Conservation (phyloP, 2,329 filamentous ascomycete genomes). For the Capronia americana region DNA sequence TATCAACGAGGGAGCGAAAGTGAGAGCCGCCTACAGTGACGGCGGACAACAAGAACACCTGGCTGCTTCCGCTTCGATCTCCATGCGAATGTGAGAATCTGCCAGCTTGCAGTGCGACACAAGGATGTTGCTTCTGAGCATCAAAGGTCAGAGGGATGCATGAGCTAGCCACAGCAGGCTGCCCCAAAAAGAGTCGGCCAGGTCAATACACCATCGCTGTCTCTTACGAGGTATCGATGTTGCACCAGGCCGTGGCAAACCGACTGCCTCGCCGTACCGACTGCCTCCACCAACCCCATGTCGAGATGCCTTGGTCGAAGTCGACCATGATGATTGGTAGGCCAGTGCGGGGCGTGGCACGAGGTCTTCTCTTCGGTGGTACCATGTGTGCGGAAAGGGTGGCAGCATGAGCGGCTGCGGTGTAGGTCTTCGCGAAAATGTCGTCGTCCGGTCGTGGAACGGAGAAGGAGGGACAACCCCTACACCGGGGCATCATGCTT, state of each 20-base stretch:
- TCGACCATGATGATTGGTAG: not conserved
- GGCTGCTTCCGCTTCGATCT: not conserved
- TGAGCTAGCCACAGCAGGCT: not conserved
- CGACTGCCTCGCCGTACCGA: not conserved
- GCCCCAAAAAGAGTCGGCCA: not conserved
- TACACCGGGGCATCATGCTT: too few species aligned
- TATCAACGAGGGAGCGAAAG: not conserved
- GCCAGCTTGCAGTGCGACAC: not conserved
- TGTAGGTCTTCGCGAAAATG: too few species aligned
- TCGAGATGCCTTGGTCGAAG: not conserved
- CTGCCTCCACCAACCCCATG: not conserved
- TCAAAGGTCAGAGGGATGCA: not conserved
- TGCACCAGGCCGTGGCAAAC: not conserved
- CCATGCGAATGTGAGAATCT: not conserved
- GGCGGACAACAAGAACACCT: not conserved
- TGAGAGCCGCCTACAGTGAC: not conserved
- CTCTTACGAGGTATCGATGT: not conserved
- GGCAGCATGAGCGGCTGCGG: too few species aligned
- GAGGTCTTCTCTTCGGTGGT: not conserved
- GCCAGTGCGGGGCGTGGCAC: not conserved
- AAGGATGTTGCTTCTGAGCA: not conserved
- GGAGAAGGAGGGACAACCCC: too few species aligned
- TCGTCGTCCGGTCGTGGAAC: too few species aligned
- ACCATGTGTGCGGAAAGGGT: not conserved
- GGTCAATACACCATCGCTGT: not conserved